phyloP scores from a whole-genome alignment of 371 early-diverging fungal genomes.

The Mortierella sp. region DNA sequence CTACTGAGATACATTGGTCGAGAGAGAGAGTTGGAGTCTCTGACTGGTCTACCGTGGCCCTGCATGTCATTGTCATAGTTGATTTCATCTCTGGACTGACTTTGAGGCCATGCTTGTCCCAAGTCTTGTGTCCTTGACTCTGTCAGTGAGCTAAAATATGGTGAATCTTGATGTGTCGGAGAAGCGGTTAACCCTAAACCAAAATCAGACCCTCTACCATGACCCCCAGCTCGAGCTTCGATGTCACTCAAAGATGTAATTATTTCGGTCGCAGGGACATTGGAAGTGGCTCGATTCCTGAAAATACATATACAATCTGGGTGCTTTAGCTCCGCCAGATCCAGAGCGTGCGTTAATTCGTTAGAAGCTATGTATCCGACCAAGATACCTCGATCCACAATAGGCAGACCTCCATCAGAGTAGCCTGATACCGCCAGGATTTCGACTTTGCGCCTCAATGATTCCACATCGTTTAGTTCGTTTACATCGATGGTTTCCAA shows the following conservation, averaged over 20 bases:
- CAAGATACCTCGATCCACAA: conserved; percentile 77
- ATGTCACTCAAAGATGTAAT: conserved; percentile 51
- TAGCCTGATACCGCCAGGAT: conserved; percentile 72
- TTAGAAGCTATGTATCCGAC: conserved; percentile 89
- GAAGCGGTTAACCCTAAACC: conserved; percentile 9
- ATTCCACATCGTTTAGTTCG: conserved; percentile 67
- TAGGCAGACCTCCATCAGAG: conserved; percentile 87
- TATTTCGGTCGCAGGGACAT: conserved; percentile 56
- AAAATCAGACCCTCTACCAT: neutral
- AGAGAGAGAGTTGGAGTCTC: neutral
- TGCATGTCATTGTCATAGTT: conserved; percentile 48
- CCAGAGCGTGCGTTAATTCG: conserved; percentile 85
- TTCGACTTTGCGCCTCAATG: conserved; percentile 67
- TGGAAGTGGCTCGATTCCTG: conserved; percentile 49
- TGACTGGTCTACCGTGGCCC: conserved; percentile 22
- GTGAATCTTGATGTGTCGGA: neutral
- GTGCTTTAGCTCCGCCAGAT: conserved; percentile 56
- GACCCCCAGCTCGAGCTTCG: conserved; percentile 40
- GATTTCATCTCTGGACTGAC: neutral
- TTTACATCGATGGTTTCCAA: conserved; percentile 74
- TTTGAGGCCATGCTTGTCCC: conserved; percentile 7
- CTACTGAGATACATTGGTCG: neutral
- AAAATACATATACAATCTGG: conserved; percentile 53
- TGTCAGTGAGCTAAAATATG: neutral
- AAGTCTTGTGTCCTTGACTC: neutral